Percentiles rank a stretch among this genome's conserved stretches.
Evolutionary conservation across 2,329 filamentous ascomycete genomes (phyloP).

Genomic region (Thermothelomyces thermophilus): DNA sequence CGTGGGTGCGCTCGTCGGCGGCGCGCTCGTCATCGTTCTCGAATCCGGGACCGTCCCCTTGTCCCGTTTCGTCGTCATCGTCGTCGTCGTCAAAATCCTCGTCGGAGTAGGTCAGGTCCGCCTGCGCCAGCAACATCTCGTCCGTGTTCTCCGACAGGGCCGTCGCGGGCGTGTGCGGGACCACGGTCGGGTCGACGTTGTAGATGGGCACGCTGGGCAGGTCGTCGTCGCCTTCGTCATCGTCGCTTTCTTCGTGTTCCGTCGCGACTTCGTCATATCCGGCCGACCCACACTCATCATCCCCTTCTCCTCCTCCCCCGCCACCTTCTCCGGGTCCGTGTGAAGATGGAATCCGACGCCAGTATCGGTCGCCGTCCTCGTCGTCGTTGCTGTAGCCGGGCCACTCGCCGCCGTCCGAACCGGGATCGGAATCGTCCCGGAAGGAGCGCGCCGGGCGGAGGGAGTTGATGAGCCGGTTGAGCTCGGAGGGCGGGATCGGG

Average conservation of each 20-base stretch:
- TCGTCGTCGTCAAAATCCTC: neutral
- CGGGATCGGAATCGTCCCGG: constrained; percentile 20
- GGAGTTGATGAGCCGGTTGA: constrained; percentile 2
- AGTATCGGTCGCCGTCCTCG: too few relatives aligned
- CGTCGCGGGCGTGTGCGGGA: constrained; percentile 1
- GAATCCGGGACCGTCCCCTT: too few relatives aligned
- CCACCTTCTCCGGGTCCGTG: too few relatives aligned
- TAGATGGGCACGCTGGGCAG: neutral
- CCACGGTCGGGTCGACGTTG: neutral
- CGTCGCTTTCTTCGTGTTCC: too few relatives aligned
- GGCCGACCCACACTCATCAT: too few relatives aligned
- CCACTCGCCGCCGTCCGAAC: constrained; percentile 10
- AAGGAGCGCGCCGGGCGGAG: neutral
- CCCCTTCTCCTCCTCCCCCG: too few relatives aligned
- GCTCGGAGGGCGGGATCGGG: constrained; percentile 4
- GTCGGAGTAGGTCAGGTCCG: constrained; percentile 4
- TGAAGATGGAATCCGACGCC: too few relatives aligned
- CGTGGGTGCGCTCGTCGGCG: too few relatives aligned
- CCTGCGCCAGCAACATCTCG: constrained; percentile 10
- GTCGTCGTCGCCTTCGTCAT: neutral
- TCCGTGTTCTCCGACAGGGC: neutral
- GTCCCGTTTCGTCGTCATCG: too few relatives aligned
- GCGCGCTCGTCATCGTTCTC: too few relatives aligned
- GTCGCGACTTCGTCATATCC: too few relatives aligned
- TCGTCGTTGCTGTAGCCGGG: neutral